Conservation (phyloP, 768 basidiomycete species). For the Russula abietina region DNA sequence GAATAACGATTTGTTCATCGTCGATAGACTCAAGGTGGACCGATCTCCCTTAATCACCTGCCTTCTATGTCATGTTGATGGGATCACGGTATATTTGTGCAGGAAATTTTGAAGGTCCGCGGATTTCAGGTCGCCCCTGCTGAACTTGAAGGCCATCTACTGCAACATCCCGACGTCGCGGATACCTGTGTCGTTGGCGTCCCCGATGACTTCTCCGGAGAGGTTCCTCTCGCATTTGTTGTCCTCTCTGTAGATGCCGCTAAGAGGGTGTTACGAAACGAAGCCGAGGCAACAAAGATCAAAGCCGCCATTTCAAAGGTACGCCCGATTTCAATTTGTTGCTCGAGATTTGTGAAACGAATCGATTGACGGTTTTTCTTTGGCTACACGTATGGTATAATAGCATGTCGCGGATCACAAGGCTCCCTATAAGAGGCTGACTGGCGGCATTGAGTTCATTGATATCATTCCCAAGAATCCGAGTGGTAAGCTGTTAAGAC, state of each 20-base stretch:
- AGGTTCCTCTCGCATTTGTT: slow-evolving; percentile 65
- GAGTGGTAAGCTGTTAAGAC: slow-evolving; percentile 31
- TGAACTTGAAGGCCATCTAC: slow-evolving; percentile 61
- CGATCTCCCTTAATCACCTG: neutral
- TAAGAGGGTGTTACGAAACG: slow-evolving; percentile 5
- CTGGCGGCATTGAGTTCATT: slow-evolving; percentile 36
- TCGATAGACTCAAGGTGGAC: slow-evolving; percentile 54
- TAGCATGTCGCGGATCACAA: slow-evolving; percentile 32
- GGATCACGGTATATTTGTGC: neutral
- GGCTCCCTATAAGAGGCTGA: slow-evolving; percentile 35
- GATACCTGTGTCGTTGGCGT: slow-evolving; percentile 61
- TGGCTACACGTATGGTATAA: neutral
- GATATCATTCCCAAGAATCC: slow-evolving; percentile 33
- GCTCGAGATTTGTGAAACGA: neutral
- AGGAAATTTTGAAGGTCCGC: slow-evolving; percentile 65
- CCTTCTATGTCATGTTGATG: slow-evolving; percentile 21
- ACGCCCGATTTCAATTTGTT: neutral
- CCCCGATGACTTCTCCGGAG: slow-evolving; percentile 66
- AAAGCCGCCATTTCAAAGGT: slow-evolving; percentile 22
- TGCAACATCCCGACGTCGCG: slow-evolving; percentile 53
- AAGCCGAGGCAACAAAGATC: slow-evolving; percentile 7
- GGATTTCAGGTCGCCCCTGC: slow-evolving; percentile 75
- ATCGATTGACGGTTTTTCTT: neutral
- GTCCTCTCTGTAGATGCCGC: slow-evolving; percentile 36
- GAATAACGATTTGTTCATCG: slow-evolving; percentile 51